A percentile compares a stretch with the other conserved stretches of the same genome.
phyloP scores from a whole-genome alignment of 140 eudicot species.

The Senecio squalidus region DNA sequence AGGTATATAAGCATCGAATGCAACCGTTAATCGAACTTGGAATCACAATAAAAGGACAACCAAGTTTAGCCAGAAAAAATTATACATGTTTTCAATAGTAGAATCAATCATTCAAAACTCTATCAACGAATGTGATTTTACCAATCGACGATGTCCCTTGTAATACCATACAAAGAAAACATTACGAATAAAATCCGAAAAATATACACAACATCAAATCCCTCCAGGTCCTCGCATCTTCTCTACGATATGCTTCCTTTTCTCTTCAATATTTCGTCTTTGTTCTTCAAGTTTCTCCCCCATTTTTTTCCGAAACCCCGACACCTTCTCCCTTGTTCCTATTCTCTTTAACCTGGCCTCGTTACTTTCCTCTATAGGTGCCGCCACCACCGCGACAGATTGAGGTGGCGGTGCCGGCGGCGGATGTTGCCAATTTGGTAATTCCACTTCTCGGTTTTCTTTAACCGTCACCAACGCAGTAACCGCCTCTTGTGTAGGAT shows the following conservation, averaged over 20 bases:
- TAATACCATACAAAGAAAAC: conserved; percentile 7
- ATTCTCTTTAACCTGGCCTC: conserved; percentile 37
- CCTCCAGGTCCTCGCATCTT: conserved; percentile 65
- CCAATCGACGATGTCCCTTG: not conserved
- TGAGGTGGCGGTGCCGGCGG: conserved; percentile 31
- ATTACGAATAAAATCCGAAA: not conserved
- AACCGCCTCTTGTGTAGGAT: not conserved
- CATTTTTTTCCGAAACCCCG: conserved; percentile 71
- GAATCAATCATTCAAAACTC: conserved; percentile 12
- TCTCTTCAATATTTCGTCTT: conserved; percentile 70
- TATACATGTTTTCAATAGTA: conserved; percentile 4
- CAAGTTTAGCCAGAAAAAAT: not conserved
- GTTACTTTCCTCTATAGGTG: conserved; percentile 20
- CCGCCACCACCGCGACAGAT: conserved; percentile 20
- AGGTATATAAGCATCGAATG: too few relatives aligned
- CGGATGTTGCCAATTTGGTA: conserved; percentile 16
- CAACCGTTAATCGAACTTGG: not conserved
- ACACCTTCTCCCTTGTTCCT: conserved; percentile 73
- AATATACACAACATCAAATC: conserved; percentile 15
- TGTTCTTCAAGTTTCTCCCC: conserved; percentile 89
- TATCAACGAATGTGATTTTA: too few relatives aligned
- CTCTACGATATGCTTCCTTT: conserved; percentile 68
- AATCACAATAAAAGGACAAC: not conserved
- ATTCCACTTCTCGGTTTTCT: conserved; percentile 25
- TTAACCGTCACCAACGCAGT: conserved; percentile 10